These are phyloP conservation scores for Xylaria grammica DNA, from an alignment of 495 filamentous ascomycete genomes.

Conservation along the genomic window DNA sequence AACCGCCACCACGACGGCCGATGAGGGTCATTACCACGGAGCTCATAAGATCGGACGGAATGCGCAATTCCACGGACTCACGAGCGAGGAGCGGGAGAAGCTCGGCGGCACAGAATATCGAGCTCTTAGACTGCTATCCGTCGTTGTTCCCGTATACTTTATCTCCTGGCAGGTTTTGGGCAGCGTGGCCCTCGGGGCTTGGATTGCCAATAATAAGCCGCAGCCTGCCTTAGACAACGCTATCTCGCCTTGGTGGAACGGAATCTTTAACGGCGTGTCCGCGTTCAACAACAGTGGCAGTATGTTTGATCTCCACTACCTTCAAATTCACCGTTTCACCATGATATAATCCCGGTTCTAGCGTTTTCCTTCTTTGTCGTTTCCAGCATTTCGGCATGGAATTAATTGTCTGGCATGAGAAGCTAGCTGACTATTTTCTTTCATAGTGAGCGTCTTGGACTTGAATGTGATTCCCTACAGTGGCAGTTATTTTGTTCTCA, in stretches of 20 bases:
- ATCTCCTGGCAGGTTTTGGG: slow-evolving; percentile 73
- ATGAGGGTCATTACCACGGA: slow-evolving; percentile 34
- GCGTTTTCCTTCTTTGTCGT: not conserved
- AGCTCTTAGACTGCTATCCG: slow-evolving; percentile 71
- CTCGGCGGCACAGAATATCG: slow-evolving; percentile 83
- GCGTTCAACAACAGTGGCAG: slow-evolving; percentile 78
- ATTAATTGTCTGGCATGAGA: not conserved
- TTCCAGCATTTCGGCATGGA: not conserved
- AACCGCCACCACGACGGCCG: not conserved
- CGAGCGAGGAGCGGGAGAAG: slow-evolving; percentile 68
- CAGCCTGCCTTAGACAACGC: slow-evolving; percentile 67
- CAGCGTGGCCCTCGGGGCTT: slow-evolving; percentile 72
- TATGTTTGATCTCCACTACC: not conserved
- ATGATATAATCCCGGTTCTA: no score
- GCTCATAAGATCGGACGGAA: slow-evolving; percentile 64
- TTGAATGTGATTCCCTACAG: slow-evolving; percentile 79
- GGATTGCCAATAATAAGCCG: slow-evolving; percentile 65
- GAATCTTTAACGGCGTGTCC: slow-evolving; percentile 71
- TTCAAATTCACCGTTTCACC: not conserved
- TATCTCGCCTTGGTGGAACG: slow-evolving; percentile 68
- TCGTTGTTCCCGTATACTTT: slow-evolving; percentile 77
- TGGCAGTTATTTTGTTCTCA: slow-evolving; percentile 68
- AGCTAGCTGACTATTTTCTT: not conserved
- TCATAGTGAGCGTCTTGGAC: slow-evolving; percentile 76
- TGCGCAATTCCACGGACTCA: slow-evolving; percentile 73